Conservation (phyloP, 1,284 basidiomycete genomes). For the Boletus holoroseus region DNA sequence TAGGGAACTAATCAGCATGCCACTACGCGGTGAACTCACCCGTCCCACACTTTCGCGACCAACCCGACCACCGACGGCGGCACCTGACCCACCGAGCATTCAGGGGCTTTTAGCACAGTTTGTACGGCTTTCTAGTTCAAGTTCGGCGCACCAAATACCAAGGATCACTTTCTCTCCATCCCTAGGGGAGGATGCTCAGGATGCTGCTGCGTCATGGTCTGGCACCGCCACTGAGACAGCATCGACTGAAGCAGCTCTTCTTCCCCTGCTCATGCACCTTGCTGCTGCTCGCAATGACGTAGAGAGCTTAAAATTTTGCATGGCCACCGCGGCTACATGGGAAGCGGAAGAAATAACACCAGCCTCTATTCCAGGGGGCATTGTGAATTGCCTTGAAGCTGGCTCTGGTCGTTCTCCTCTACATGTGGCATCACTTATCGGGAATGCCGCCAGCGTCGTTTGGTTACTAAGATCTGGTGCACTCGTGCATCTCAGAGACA, state of each 20-base stretch:
- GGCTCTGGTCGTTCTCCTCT: slow-evolving; percentile 71
- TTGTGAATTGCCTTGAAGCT: slow-evolving; percentile 65
- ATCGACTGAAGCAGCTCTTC: slow-evolving; percentile 60
- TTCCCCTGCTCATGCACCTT: slow-evolving; percentile 74
- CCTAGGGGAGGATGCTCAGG: slow-evolving; percentile 36
- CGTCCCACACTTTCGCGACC: slow-evolving; percentile 39
- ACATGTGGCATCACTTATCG: slow-evolving; percentile 76
- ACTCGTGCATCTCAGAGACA: slow-evolving; percentile 79
- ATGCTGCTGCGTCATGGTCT: slow-evolving; percentile 66
- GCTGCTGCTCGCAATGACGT: slow-evolving; percentile 66
- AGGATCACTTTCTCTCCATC: slow-evolving; percentile 44
- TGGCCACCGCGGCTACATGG: slow-evolving; percentile 34
- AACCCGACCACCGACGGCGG: slow-evolving; percentile 40
- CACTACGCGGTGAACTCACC: slow-evolving; percentile 86
- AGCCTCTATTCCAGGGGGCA: slow-evolving; percentile 50
- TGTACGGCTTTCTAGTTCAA: slow-evolving; percentile 52
- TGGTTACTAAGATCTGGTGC: slow-evolving; percentile 73
- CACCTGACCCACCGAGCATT: slow-evolving; percentile 54
- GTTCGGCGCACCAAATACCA: slow-evolving; percentile 35
- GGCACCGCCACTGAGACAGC: slow-evolving; percentile 69
- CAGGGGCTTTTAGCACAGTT: slow-evolving; percentile 62
- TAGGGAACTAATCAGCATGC: slow-evolving; percentile 69
- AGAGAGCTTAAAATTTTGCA: slow-evolving; percentile 56
- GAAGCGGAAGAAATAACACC: slow-evolving; percentile 27
- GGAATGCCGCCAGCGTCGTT: slow-evolving; percentile 50